Base-by-base conservation (phyloP, 2,329 filamentous ascomycete species). In the Hypomyces rosellus region DNA sequence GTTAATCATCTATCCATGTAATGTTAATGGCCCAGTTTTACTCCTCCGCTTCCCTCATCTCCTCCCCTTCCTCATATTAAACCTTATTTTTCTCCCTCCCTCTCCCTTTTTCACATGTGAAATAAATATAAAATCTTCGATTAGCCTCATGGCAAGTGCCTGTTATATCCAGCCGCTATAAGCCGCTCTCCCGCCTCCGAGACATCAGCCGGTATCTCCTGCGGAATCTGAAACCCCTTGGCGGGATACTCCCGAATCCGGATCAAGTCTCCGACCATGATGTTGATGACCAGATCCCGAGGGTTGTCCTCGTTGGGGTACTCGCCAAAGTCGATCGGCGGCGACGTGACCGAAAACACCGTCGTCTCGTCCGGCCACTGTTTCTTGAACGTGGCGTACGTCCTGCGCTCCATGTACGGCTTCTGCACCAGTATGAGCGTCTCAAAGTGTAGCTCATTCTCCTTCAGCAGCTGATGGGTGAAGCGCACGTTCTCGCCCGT, bases 401-500 rank as follows among this genome's bases (percentile, higher is more conserved):
- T 73, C 5, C 73, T 59, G 34, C 72, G 60, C 58, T 74, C 72
- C 73, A 75, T 75, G 51, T 75, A 75, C 20, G 72, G 72, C 59
- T 75, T 75, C 58, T 75, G 73, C 8, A 75, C 72, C 1, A 75
- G 61, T 14, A 75, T 60, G 30, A 75, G 65, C 2, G 63, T 67
- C 30, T 58, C 51, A 1, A 51, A 48, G 0, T 36, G 42, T 7
- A 71, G 40, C 0, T 61, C 56, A 18, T 45, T 59, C 12, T 62
- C 56, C 14, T 48, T 41, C 1, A 75, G 59, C 9, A 74, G 54
- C 0, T 57, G 61, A 36, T 69, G 58, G 14, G 71, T 74, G 54
- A 73, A 73, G 11, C 69, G 70, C 34, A 75, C 68, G 49, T 75
- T 75, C 57, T 74, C 73, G 47, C 72, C 73, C 15, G 73, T 75